Conservation (phyloP, 768 basidiomycete genomes). For the Boletus rex-veris region DNA sequence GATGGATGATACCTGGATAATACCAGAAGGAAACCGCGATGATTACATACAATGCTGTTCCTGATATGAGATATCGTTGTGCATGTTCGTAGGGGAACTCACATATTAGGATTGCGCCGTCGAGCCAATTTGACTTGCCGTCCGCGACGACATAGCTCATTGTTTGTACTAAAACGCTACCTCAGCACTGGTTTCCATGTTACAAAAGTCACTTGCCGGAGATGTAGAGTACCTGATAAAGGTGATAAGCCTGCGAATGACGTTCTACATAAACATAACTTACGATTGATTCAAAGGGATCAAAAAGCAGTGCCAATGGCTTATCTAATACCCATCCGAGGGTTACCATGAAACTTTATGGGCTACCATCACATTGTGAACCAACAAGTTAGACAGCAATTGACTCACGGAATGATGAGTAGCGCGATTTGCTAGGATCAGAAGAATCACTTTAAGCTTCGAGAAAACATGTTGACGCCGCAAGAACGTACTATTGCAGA, state of each 20-base stretch:
- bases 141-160: slow-evolving; percentile 81
- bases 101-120: slow-evolving; percentile 73
- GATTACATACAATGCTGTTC: slow-evolving; percentile 62
- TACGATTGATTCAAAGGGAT: slow-evolving; percentile 82
- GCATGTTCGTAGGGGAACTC: slow-evolving; percentile 21
- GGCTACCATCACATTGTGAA: neutral
- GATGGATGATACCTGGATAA: slow-evolving; percentile 34
- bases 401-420: slow-evolving; percentile 74
- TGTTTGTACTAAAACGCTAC: slow-evolving; percentile 56
- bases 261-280: slow-evolving; percentile 11
- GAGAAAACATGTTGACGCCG: neutral
- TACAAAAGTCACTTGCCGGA: slow-evolving; percentile 37
- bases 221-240: slow-evolving; percentile 34
- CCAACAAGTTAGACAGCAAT: neutral
- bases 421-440: slow-evolving; percentile 69
- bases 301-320: slow-evolving; percentile 77
- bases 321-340: slow-evolving; percentile 83
- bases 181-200: slow-evolving; percentile 20
- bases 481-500: slow-evolving; percentile 59
- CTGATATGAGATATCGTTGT: neutral
- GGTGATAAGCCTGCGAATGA: slow-evolving; percentile 7
- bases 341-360: slow-evolving; percentile 60
- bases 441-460: neutral
- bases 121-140: slow-evolving; percentile 82
- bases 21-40: slow-evolving; percentile 71